Evolutionary conservation across 2,329 filamentous ascomycete genomes (phyloP).

Genomic region (Arthrobotrys sinensis): DNA sequence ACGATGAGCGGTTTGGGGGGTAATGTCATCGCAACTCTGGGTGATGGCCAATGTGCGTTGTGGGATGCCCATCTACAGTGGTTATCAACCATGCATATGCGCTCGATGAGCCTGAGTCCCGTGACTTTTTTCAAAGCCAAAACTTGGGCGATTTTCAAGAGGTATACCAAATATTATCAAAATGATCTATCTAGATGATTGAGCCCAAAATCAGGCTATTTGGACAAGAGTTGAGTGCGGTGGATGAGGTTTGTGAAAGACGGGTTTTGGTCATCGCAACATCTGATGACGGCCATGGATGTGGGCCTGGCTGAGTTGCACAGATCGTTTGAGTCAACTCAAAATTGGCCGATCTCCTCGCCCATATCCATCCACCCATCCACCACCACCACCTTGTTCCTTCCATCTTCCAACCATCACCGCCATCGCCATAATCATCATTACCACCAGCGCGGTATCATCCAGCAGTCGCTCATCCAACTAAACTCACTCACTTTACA

Average conservation of each 20-base stretch:
- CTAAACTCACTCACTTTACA: constrained; percentile 12
- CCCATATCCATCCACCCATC: not conserved
- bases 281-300: not conserved
- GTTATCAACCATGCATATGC: too few species aligned
- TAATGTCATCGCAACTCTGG: constrained; percentile 1
- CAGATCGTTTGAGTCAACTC: constrained; percentile 7
- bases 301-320: constrained; percentile 15
- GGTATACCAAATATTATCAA: not conserved
- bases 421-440: not conserved
- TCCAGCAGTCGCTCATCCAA: not conserved
- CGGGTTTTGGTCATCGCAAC: not conserved
- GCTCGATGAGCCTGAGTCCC: not conserved
- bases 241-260: not conserved
- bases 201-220: constrained; percentile 1
- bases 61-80: too few species aligned
- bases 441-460: not conserved
- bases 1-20: not conserved
- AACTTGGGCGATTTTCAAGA: not conserved
- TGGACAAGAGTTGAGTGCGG: not conserved
- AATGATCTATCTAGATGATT: not conserved
- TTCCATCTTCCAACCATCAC: constrained; percentile 1
- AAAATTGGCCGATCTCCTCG: not conserved
- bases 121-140: not conserved
- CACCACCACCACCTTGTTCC: not conserved
- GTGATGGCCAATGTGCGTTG: too few species aligned